Conservation (phyloP, 176 grass and related monocot genomes). For the Alloteropsis semialata region DNA sequence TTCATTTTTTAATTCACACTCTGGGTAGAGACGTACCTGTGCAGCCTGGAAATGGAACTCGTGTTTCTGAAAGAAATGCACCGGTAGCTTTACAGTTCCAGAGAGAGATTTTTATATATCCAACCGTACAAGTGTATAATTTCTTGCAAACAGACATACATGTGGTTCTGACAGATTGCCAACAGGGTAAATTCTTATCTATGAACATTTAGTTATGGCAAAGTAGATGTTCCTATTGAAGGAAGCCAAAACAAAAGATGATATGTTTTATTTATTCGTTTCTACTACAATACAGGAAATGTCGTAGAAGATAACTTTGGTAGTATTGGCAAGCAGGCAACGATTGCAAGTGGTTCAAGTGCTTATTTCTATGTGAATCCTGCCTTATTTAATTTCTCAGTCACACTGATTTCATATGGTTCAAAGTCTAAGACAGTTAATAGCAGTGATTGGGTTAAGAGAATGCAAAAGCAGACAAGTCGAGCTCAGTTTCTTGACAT, state of each 20-base stretch:
- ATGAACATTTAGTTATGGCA: conserved; percentile 17
- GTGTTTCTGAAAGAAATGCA: conserved; percentile 41
- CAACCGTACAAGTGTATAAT: conserved; percentile 81
- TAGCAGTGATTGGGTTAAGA: conserved; percentile 65
- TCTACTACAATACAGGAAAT: conserved; percentile 52
- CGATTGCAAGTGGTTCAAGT: conserved; percentile 58
- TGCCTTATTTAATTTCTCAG: conserved; percentile 54
- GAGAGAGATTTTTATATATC: conserved; percentile 82
- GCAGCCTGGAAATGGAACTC: conserved; percentile 44
- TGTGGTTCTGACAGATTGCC: conserved; percentile 60
- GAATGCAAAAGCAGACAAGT: conserved; percentile 61
- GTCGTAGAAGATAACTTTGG: conserved; percentile 32
- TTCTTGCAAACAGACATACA: conserved; percentile 71
- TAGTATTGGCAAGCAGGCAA: conserved; percentile 55
- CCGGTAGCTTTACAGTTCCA: conserved; percentile 61
- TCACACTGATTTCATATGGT: conserved; percentile 59
- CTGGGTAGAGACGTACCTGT: conserved; percentile 75
- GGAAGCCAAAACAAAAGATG: conserved; percentile 16
- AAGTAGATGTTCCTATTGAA: conserved; percentile 20
- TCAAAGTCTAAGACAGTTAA: conserved; percentile 67
- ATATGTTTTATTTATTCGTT: conserved; percentile 27
- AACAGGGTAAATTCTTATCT: conserved; percentile 47
- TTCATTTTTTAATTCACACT: conserved; percentile 80
- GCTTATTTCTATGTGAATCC: conserved; percentile 87
- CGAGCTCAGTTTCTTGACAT: conserved; percentile 71